phyloP scores from a whole-genome alignment of 2,329 filamentous ascomycete species.

The Tolypocladium guangdongense region DNA sequence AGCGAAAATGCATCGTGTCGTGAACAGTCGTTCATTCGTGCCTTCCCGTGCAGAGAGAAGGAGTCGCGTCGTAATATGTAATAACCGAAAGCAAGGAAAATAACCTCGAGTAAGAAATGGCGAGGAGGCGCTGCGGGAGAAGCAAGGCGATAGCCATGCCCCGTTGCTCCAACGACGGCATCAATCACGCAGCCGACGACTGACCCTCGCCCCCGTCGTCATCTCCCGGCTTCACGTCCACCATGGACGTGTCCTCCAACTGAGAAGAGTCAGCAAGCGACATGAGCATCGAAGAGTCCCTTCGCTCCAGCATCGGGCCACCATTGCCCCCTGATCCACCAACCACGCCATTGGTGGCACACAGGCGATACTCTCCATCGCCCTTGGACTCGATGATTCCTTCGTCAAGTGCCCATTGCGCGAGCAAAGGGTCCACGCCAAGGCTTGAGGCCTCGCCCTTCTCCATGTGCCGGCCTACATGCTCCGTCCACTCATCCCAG shows the following conservation, averaged over 20 bases:
- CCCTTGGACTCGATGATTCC: conserved; percentile 49
- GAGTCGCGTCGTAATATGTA: background rate
- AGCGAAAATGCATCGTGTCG: background rate
- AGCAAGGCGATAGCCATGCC: background rate
- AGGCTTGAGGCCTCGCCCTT: conserved; percentile 49
- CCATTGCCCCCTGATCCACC: conserved; percentile 5
- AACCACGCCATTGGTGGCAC: conserved; percentile 15
- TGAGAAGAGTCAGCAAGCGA: conserved; percentile 8
- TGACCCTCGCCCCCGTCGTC: conserved; percentile 13
- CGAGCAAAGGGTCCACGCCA: conserved; percentile 45
- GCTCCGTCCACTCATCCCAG: conserved; percentile 90
- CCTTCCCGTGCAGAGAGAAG: background rate
- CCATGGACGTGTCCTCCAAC: conserved; percentile 10
- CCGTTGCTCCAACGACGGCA: background rate
- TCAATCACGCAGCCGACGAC: background rate
- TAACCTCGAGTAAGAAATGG: background rate
- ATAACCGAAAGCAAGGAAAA: background rate
- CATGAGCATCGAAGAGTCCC: conserved; percentile 14
- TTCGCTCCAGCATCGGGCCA: conserved; percentile 11
- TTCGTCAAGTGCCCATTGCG: conserved; percentile 52
- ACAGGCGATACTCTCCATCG: conserved; percentile 45
- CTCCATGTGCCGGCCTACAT: conserved; percentile 84
- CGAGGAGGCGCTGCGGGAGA: background rate
- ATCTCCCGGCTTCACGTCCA: conserved; percentile 12
- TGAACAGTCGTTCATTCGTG: background rate